phyloP scores from a whole-genome alignment of 1,284 basidiomycete species.

The Cryptococcus sp. region DNA sequence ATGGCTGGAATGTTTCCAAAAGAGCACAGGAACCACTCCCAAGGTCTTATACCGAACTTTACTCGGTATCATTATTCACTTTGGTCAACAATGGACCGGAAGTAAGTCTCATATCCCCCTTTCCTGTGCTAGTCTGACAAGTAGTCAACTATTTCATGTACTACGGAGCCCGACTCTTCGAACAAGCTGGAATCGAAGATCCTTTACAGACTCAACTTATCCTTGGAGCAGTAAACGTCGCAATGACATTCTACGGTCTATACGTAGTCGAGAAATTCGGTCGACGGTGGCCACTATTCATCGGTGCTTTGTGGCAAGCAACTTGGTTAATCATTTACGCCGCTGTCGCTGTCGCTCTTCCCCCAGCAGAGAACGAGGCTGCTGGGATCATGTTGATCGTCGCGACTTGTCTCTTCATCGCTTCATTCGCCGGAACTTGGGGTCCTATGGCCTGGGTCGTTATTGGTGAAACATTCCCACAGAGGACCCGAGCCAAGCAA shows the following conservation, averaged over 20 bases:
- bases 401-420: conserved; percentile 59
- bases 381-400: conserved; percentile 15
- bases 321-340: not conserved
- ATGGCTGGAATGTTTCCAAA: conserved; percentile 4
- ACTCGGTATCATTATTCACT: conserved; percentile 43
- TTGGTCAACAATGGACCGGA: conserved; percentile 63
- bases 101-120: not conserved
- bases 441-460: conserved; percentile 71
- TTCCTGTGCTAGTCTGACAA: not conserved
- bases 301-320: not conserved
- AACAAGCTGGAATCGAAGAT: not conserved
- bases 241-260: conserved; percentile 7
- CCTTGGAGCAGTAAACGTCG: conserved; percentile 18
- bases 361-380: not conserved
- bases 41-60: not conserved
- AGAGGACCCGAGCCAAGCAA: not conserved
- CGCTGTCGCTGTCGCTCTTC: not conserved
- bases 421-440: conserved; percentile 73
- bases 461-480: conserved; percentile 65
- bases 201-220: conserved; percentile 4
- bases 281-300: conserved; percentile 43
- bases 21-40: not conserved
- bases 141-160: conserved; percentile 2
- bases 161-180: not conserved
- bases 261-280: conserved; percentile 7